Evolutionary conservation across 225 moss, liverwort and hornwort species (phyloP), one percentile per base, ranked within the genome.

Genomic region (Marchantia polymorpha): DNA sequence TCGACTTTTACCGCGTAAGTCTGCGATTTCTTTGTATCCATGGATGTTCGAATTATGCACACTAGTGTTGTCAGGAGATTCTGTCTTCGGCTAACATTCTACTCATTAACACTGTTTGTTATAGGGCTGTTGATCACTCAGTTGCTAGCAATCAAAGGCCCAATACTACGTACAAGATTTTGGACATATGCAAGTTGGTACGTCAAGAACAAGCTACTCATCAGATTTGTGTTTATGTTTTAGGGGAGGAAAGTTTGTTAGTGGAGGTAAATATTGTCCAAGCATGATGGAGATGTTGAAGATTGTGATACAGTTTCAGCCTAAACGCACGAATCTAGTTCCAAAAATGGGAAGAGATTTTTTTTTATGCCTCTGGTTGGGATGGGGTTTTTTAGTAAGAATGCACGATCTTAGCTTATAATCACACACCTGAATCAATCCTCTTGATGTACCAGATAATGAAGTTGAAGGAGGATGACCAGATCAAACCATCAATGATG

Each of bases 71-170:
- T n/a, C n/a, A n/a, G n/a, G n/a, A n/a, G n/a, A n/a, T n/a, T n/a
- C n/a, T n/a, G n/a, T n/a, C n/a, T n/a, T 29, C 66, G 7, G 27
- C 4, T 66, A 4, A 66, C 12, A 27, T 66, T 23, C 9, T 66
- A 10, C 29, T 27, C 12, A 0, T 7, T 19, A 16, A 16, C 16
- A 30, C 10, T 75, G 30, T 16, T 39, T 65, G 31, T 74, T 70
- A 56, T 76, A 85, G 85, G 77, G 65, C 49, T 15, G 74, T 86
- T 29, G 85, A 86, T 77, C 80, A 83, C 52, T 15, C 85, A 10
- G 85, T 86, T 13, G 85, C 85, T 19, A 86, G 80, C 25, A 50
- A 77, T 46, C 85, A 86, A 58, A 80, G 64, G 71, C 85, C 85
- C 12, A 0, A 0, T 19, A 19, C 55, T 10, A 22, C 22, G 23